Conservation (phyloP, 495 filamentous ascomycete species). For the Tuber calosporum region DNA sequence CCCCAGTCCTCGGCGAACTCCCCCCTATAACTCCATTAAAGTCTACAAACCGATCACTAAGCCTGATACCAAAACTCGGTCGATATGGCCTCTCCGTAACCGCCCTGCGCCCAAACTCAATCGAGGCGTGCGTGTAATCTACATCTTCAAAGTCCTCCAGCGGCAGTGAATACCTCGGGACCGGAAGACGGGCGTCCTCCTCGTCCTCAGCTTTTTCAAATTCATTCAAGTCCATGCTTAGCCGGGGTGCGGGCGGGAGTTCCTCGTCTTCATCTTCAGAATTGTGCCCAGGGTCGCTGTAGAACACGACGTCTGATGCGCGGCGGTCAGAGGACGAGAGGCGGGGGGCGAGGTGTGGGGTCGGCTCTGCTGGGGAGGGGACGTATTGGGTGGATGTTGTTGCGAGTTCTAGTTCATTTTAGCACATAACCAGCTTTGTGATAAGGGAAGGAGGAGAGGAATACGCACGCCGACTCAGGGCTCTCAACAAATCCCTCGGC, state of each 20-base stretch:
- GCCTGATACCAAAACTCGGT: conserved; percentile 14
- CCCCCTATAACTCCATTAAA: conserved; percentile 4
- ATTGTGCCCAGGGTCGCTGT: conserved; percentile 22
- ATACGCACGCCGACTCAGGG: conserved; percentile 24
- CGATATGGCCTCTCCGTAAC: conserved; percentile 24
- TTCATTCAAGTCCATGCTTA: conserved; percentile 21
- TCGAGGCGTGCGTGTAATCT: conserved; percentile 18
- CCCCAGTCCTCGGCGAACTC: not conserved
- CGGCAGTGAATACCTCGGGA: conserved; percentile 17
- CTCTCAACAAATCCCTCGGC: conserved; percentile 29
- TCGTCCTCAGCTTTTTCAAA: conserved; percentile 15
- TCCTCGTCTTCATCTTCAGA: conserved; percentile 14
- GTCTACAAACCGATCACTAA: conserved; percentile 25
- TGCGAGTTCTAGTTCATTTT: conserved; percentile 26
- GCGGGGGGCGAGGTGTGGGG: conserved; percentile 8
- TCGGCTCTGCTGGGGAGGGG: conserved; percentile 20
- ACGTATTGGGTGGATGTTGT: conserved; percentile 21
- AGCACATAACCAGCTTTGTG: not conserved
- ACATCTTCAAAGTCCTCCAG: conserved; percentile 18
- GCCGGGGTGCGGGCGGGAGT: conserved; percentile 16
- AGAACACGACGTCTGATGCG: conserved; percentile 32
- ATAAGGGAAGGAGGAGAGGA: not conserved
- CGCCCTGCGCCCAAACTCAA: conserved; percentile 32
- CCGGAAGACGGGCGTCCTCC: conserved; percentile 11
- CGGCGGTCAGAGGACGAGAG: conserved; percentile 5